A percentile compares a stretch with the other conserved stretches of the same genome.
These are phyloP conservation scores for Beauveria sp. DNA, from an alignment of 2,329 filamentous ascomycete species.

Conservation along the genomic window DNA sequence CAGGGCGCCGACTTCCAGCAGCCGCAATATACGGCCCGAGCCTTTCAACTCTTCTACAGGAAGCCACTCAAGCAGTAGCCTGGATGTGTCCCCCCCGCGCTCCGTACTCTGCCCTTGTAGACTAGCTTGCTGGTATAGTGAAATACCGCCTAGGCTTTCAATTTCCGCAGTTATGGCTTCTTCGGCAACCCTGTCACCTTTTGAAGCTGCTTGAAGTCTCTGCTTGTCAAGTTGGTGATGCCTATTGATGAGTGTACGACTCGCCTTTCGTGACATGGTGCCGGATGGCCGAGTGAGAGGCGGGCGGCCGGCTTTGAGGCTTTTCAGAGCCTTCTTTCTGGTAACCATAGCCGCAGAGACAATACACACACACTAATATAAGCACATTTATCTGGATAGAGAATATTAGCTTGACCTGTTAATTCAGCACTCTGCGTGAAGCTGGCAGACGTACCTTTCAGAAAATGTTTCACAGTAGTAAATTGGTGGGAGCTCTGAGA, in stretches of 20 bases:
- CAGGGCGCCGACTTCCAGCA: slow-evolving; percentile 86
- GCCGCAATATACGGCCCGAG: slow-evolving; percentile 36
- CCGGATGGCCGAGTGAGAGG: slow-evolving; percentile 44
- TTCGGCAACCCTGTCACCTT: slow-evolving; percentile 41
- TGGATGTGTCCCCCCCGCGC: slow-evolving; percentile 60
- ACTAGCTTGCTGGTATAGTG: slow-evolving; percentile 59
- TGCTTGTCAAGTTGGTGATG: slow-evolving; percentile 60
- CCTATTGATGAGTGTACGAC: slow-evolving; percentile 55
- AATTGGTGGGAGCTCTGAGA: not conserved
- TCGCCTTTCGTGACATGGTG: slow-evolving; percentile 58
- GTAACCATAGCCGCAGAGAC: slow-evolving; percentile 31
- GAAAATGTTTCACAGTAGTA: not conserved
- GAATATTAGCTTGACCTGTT: not conserved
- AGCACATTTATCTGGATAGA: too few species aligned
- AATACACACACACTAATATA: not conserved
- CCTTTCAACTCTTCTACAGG: slow-evolving; percentile 22
- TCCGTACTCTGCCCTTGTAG: slow-evolving; percentile 60
- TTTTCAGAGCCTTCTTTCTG: slow-evolving; percentile 40
- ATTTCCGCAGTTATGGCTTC: slow-evolving; percentile 46
- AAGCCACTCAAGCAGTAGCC: slow-evolving; percentile 57
- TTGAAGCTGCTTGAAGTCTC: slow-evolving; percentile 44
- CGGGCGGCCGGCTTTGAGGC: slow-evolving; percentile 43
- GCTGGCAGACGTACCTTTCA: not conserved
- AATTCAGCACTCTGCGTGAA: not conserved
- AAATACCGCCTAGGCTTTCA: slow-evolving; percentile 50